Evolutionary conservation across 2,329 filamentous ascomycete genomes (phyloP).

Genomic region (Dothistroma septosporum): DNA sequence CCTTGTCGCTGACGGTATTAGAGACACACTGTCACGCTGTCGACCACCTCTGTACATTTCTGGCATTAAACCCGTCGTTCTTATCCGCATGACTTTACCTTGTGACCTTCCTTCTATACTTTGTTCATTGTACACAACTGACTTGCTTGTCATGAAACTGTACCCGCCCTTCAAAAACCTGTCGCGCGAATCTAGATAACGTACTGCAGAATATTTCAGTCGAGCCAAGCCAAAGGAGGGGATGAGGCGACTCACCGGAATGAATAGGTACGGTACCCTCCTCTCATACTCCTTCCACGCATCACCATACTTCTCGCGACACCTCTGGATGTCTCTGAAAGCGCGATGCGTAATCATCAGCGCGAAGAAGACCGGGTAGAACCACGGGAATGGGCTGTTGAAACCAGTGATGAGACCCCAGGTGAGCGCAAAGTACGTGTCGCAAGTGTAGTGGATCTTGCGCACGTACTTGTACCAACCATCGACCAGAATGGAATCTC

Average conservation of each 20-base stretch:
- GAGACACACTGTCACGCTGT: background rate
- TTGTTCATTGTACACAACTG: background rate
- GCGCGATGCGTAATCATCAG: constrained; percentile 78
- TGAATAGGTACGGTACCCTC: constrained; percentile 77
- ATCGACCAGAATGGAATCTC: constrained; percentile 73
- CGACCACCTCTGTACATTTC: background rate
- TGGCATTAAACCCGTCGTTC: background rate
- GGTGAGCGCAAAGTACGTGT: constrained; percentile 69
- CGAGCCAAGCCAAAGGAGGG: background rate
- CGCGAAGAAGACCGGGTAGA: constrained; percentile 78
- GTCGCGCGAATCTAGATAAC: constrained; percentile 15
- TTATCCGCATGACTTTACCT: background rate
- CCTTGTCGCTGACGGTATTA: background rate
- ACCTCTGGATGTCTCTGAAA: constrained; percentile 69
- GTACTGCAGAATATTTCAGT: constrained; percentile 19
- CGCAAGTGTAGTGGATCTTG: constrained; percentile 68
- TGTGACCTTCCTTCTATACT: background rate
- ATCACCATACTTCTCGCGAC: constrained; percentile 73
- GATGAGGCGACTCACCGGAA: constrained; percentile 51
- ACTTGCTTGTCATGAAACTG: background rate
- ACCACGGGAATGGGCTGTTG: constrained; percentile 79
- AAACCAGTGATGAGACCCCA: constrained; percentile 84
- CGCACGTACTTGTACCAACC: constrained; percentile 66
- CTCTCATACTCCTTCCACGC: constrained; percentile 78
- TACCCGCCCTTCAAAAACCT: background rate